Conservation (phyloP, 2,329 filamentous ascomycete species). For the Aureobasidium sp. region DNA sequence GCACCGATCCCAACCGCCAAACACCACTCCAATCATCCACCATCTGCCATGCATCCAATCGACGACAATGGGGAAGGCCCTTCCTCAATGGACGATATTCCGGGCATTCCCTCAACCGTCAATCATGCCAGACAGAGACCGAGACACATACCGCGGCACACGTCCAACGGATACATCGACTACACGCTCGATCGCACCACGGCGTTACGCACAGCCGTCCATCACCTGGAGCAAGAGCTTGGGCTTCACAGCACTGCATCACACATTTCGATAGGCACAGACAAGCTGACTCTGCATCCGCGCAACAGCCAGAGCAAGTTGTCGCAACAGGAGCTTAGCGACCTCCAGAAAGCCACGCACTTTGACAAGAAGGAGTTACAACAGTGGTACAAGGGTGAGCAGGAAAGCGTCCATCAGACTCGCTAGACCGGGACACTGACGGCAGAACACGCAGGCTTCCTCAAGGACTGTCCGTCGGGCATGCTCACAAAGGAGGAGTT, state of each 20-base stretch:
- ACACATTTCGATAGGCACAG: constrained; percentile 23
- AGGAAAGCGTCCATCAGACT: background rate
- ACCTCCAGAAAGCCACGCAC: constrained; percentile 93
- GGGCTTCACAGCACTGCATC: constrained; percentile 25
- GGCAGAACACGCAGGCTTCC: constrained; percentile 67
- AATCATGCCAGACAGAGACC: constrained; percentile 31
- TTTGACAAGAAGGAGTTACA: constrained; percentile 99
- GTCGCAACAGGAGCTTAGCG: constrained; percentile 87
- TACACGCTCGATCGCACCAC: constrained; percentile 29
- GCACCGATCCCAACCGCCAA: background rate
- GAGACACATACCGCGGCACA: constrained; percentile 27
- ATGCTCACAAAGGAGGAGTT: constrained; percentile 98
- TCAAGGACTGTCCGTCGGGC: constrained; percentile 95
- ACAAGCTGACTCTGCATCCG: constrained; percentile 27
- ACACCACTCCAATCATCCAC: background rate
- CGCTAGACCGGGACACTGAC: constrained; percentile 19
- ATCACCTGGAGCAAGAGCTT: constrained; percentile 28
- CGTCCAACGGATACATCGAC: constrained; percentile 26
- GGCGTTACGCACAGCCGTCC: constrained; percentile 28
- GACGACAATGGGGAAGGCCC: background rate
- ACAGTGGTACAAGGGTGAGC: constrained; percentile 98
- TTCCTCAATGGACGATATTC: background rate
- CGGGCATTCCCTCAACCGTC: constrained; percentile 10
- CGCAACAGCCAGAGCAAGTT: constrained; percentile 86
- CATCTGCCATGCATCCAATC: constrained; percentile 2